These are phyloP conservation scores for Zostera marina DNA, from an alignment of 116 monocot genomes.

Conservation along the genomic window DNA sequence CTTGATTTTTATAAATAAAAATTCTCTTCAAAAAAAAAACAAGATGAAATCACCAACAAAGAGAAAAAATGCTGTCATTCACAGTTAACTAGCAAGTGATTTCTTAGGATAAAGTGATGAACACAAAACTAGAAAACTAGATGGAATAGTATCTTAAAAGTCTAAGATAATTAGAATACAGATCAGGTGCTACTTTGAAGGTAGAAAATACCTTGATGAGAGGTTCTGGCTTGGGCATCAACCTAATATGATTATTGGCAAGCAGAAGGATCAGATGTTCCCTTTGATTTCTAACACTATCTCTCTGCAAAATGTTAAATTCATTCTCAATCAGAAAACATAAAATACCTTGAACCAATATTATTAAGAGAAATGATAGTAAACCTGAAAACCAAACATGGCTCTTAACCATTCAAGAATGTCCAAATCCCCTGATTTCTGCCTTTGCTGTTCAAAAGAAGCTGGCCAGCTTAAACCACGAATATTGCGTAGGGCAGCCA, in stretches of 20 bases:
- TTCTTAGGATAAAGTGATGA: no score
- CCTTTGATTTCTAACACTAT: slow-evolving; percentile 80
- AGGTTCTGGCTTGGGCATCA: slow-evolving; percentile 84
- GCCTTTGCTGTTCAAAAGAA: slow-evolving; percentile 62
- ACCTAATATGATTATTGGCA: slow-evolving; percentile 70
- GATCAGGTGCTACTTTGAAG: neutral
- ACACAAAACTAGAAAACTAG: slow-evolving; percentile 1
- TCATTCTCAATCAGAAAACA: neutral
- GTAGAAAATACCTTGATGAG: slow-evolving; percentile 55
- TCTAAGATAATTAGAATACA: neutral
- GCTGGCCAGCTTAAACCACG: slow-evolving; percentile 67
- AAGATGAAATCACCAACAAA: no score
- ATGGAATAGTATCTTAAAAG: neutral
- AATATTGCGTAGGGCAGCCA: slow-evolving; percentile 56
- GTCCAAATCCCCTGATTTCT: slow-evolving; percentile 73
- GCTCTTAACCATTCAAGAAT: slow-evolving; percentile 86
- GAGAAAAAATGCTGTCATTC: no score
- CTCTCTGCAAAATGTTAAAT: slow-evolving; percentile 33
- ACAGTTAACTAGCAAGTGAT: no score
- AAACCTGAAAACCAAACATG: slow-evolving; percentile 97
- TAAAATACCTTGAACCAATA: neutral
- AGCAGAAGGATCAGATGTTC: slow-evolving; percentile 84
- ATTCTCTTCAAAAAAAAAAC: no score
- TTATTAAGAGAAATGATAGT: neutral
- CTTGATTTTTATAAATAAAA: no score